Evolutionary conservation across 2,329 filamentous ascomycete species (phyloP), one percentile per base, ranked within the genome.

Genomic region (Tolypocladium ovalisporum): DNA sequence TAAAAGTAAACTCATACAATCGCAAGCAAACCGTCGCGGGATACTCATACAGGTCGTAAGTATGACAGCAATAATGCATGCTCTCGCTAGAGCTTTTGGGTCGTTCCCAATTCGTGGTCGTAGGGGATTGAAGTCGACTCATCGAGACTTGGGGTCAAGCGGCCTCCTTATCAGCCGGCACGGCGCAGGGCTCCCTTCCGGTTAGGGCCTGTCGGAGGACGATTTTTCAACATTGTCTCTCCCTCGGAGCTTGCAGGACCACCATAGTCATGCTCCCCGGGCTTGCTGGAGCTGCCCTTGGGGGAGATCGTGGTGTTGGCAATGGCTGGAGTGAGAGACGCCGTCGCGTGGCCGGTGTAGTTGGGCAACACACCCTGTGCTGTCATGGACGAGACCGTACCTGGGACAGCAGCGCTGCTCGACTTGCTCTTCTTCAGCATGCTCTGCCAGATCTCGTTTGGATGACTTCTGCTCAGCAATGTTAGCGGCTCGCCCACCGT

Each of bases 351-450:
- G 22, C 79, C 79, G 12, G 72, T 67, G 57, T 79, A 82, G 36
- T 80, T 77, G 19, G 79, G 80, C 52, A 83, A 67, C 49, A 78
- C 74, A n/a, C 79, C 80, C 34, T 76, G 79, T 9, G 76, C 80
- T 15, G 79, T 82, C 51, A 76, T 78, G 4, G 80, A 77, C 3
- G 79, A 80, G 53, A 83, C 68, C 12, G 79, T 71, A 54, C 79
- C 72, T 13, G 77, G 76, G 51, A 77, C 69, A 9, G 68, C 75
- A 51, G 70, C 70, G 52, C 71, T 76, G 58, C 76, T 80, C 15
- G 78, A 70, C 39, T 78, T 74, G n/a, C 76, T 76, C 62, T 77
- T 80, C 67, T 77, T 80, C 62, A 80, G 65, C 70, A 82, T 74
- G 19, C 68, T 73, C 60, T 78, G 75, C 78, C 76, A 77, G 36